Percentiles rank a stretch among this genome's conserved stretches.
Conservation (phyloP, 768 basidiomycete genomes). For the Artomyces pyxidatus region DNA sequence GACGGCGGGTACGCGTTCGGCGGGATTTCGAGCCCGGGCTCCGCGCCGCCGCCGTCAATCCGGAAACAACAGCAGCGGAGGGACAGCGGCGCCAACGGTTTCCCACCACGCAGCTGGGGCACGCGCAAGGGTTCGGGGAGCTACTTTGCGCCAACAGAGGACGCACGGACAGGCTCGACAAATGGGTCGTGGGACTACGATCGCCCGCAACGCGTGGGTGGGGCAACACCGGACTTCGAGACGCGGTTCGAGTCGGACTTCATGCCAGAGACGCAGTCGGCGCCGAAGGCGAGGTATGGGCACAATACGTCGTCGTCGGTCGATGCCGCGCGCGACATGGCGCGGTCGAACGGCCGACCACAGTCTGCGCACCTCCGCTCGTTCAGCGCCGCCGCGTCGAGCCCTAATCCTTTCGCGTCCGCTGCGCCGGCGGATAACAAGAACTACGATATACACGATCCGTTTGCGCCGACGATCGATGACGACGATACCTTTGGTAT, state of each 20-base stretch:
- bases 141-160: constrained; percentile 36
- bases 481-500: constrained; percentile 9
- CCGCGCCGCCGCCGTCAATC: constrained; percentile 18
- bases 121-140: constrained; percentile 39
- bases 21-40: constrained; percentile 36
- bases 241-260: constrained; percentile 13
- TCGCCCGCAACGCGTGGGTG: constrained; percentile 8
- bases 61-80: constrained; percentile 7
- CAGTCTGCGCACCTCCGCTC: background rate
- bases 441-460: background rate
- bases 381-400: background rate
- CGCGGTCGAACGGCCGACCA: background rate
- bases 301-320: background rate
- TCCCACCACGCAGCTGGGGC: constrained; percentile 65
- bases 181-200: constrained; percentile 15
- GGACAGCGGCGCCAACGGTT: constrained; percentile 28
- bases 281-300: constrained; percentile 2
- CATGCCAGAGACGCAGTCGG: constrained; percentile 1
- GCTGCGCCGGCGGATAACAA: background rate
- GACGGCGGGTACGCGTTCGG: constrained; percentile 48
- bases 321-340: background rate
- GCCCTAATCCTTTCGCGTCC: background rate
- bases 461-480: constrained; percentile 8
- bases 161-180: constrained; percentile 14
- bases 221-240: constrained; percentile 13